Conservation (phyloP, 1,139 yeast species). For the Zygosaccharomyces sapae region DNA sequence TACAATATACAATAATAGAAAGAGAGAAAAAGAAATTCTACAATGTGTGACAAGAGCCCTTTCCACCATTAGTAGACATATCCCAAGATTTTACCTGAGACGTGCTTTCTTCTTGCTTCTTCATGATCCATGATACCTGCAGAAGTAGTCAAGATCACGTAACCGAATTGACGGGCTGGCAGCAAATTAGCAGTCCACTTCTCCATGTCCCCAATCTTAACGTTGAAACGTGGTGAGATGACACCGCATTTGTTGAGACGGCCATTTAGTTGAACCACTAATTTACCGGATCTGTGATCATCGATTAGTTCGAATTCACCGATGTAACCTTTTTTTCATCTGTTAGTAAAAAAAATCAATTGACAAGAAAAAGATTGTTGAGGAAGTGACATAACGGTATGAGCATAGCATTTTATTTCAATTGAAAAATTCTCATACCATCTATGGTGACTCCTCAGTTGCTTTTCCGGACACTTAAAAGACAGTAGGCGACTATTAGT, state of each 20-base stretch:
- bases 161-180: slow-evolving; percentile 99
- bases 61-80: slow-evolving; percentile 49
- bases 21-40: neutral
- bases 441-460: slow-evolving; percentile 75
- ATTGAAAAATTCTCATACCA: slow-evolving; percentile 39
- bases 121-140: slow-evolving; percentile 99
- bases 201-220: slow-evolving; percentile 88
- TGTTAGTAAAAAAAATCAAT: slow-evolving; percentile 31
- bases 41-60: too few relatives aligned
- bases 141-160: slow-evolving; percentile 93
- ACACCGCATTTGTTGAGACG: slow-evolving; percentile 99
- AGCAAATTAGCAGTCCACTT: slow-evolving; percentile 97
- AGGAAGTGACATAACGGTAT: slow-evolving; percentile 66
- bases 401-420: slow-evolving; percentile 13
- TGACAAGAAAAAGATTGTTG: slow-evolving; percentile 43
- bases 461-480: slow-evolving; percentile 91
- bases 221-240: slow-evolving; percentile 96
- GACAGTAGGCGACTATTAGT: slow-evolving; percentile 82
- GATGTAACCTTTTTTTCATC: slow-evolving; percentile 63
- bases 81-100: slow-evolving; percentile 96
- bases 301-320: slow-evolving; percentile 98
- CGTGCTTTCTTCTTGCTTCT: slow-evolving; percentile 99
- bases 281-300: slow-evolving; percentile 98
- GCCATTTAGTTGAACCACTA: slow-evolving; percentile 94
- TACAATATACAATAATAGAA: neutral